Evolutionary conservation across 805 yeast genomes (phyloP), one percentile per base, ranked within the genome.

Genomic region (Brettanomyces custersianus): DNA sequence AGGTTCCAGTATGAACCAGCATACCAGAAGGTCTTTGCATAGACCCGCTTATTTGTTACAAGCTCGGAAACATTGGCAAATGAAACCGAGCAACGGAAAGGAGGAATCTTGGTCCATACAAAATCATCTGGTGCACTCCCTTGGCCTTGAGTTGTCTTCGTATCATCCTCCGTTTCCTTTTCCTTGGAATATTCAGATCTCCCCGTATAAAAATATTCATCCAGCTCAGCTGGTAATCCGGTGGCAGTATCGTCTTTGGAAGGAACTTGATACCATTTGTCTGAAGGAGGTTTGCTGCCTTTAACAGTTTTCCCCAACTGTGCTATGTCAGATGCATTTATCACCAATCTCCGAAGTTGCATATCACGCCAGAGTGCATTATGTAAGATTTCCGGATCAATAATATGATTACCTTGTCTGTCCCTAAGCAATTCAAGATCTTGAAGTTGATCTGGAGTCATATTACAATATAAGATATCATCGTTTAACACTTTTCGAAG

Each of bases 1-100:
- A 73, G 49, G 42, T 70, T 71, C 79, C 79, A 73, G 44, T 66
- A 70, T 9, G 77, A 70, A 0, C 79, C 79, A n/a, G 77, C 76
- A 45, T 72, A 72, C 76, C 77, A 72, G 23, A 70, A 56, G 0
- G 74, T 65, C 39, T 66, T 63, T 8, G 72, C 68, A 43, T 72
- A 72, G 2, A 69, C 68, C 29, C 77, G 53, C 44, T 63, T 66
- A 13, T 65, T 72, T 1, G 66, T 59, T 12, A 57, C 51, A 13
- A 73, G 53, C 10, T 62, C 62, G 3, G 70, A 62, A 3, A 73
- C 63, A 35, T 69, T 63, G 7, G 66, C 60, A 49, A 73, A 73
- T 4, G 73, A 69, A 33, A 72, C 62, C 0, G 76, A 66, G 45
- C 72, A 71, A 37, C 79, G 49, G 45, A 67, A 72, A 1, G 79